phyloP scores from a whole-genome alignment of 1,139 yeast genomes.

The Arxiozyma heterogenica region DNA sequence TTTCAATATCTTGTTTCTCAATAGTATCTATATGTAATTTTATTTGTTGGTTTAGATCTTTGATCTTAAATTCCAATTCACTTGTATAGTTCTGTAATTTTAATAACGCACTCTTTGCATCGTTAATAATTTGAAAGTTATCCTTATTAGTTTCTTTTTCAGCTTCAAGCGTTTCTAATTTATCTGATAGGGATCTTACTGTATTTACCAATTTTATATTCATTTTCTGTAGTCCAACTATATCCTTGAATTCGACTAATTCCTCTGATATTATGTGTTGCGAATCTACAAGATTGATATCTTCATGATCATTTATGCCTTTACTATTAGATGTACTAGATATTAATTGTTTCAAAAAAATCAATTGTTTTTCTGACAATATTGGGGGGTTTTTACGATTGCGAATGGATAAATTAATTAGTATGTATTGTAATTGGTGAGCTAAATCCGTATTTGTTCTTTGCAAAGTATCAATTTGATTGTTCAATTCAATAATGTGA shows the following conservation, averaged over 20 bases:
- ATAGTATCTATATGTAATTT: background rate
- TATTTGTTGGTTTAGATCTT: background rate
- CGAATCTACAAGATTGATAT: slow-evolving; percentile 41
- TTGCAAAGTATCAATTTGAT: slow-evolving; percentile 28
- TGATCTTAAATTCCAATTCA: slow-evolving; percentile 36
- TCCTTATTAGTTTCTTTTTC: slow-evolving; percentile 33
- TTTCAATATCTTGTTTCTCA: background rate
- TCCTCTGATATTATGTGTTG: slow-evolving; percentile 64
- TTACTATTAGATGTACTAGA: background rate
- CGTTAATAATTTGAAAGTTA: slow-evolving; percentile 34
- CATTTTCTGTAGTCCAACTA: slow-evolving; percentile 60
- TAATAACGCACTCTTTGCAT: slow-evolving; percentile 45
- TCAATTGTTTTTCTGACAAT: slow-evolving; percentile 39
- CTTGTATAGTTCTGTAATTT: slow-evolving; percentile 49
- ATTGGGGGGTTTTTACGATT: background rate
- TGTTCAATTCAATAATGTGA: slow-evolving; percentile 8
- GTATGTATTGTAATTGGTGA: slow-evolving; percentile 65
- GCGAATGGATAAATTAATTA: slow-evolving; percentile 22
- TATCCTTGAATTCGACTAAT: slow-evolving; percentile 57
- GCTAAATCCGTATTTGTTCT: slow-evolving; percentile 65
- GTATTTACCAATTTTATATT: slow-evolving; percentile 62
- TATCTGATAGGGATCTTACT: slow-evolving; percentile 59
- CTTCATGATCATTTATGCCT: slow-evolving; percentile 9
- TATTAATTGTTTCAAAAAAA: slow-evolving; percentile 32
- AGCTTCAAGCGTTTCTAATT: slow-evolving; percentile 48